Evolutionary conservation across 2,329 filamentous ascomycete species (phyloP), one percentile per base, ranked within the genome.

Genomic region (Hypoxylon sp.): DNA sequence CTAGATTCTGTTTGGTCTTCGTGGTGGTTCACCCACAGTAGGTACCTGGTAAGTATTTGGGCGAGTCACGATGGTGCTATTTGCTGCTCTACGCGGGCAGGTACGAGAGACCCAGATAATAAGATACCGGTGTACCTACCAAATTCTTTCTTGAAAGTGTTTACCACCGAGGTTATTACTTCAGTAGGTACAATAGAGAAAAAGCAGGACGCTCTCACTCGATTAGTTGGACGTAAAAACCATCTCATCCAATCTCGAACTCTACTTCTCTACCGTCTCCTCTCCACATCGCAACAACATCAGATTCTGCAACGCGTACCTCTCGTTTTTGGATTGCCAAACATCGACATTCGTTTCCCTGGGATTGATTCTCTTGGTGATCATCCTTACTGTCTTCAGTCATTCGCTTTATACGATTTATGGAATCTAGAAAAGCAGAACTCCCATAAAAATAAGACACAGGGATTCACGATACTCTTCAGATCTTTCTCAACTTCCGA

Each of bases 311-410:
- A 14, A 64, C 46, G 24, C 35, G 44, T 29, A 19, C 42, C 56
- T 22, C 59, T 47, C 63, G 42, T 56, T 88, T 83, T 90, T 72
- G 79, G 80, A 73, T 91, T 90, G 79, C 70, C 72, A 70, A 73
- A 67, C 69, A 75, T 73, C 58, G 54, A 73, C 71, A 74, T 75
- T 72, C 72, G 51, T 67, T 67, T 61, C 44, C 65, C 63, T 70
- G 44, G 63, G 70, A 63, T 73, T 68, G 74, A 71, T 74, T 63
- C 74, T 76, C 64, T 78, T 77, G 73, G 75, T 76, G 72, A 69
- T 72, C 71, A 78, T 76, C 70, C 67, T 74, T 75, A 76, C 63
- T 56, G 62, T 58, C 69, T 65, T 61, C 53, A 69, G 59, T 71
- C 71, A 22, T 74, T 76, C 72, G 70, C 67, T 75, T 74, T 71